Base-by-base conservation (phyloP, 148 eudicot genomes). In the Diospyros kaki region DNA sequence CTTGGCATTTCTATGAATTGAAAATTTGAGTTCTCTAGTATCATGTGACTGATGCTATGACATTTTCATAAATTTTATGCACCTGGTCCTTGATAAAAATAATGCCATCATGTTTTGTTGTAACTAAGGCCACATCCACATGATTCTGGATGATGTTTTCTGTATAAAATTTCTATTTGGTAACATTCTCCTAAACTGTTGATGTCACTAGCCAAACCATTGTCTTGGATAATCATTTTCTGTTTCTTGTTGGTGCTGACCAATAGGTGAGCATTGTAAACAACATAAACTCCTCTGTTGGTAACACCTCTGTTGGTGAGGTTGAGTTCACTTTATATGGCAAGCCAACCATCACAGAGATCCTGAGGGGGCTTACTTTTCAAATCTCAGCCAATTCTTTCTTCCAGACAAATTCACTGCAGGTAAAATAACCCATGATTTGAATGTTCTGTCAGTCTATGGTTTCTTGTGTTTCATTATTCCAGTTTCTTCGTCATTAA, bases 381-480 rank as follows among this genome's bases (percentile, higher is more conserved):
- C 94, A 91, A 81, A 93, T 96, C 71, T 96, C 99, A 15, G 99
- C 99, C n/a, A 96, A 96, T 81, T 96, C 99, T 72, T 93, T 96
- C 85, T 96, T 96, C 80, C 99, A 93, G 89, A 96, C 99, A 66
- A 96, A 96, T 84, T 73, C 98, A 39, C 88, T 75, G 15, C 99
- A 93, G 97, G 99, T 93, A 79, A 61, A 28, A 48, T 13, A 58
- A 58, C 43, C 44, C 71, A 44, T 41, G 48, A 53, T 46, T 58
- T 51, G 18, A 18, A 9, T 61, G 50, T 70, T 14, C 12, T 50
- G 38, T 2, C 39, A 39, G 52, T 44, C 51, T 4, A 41, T 28
- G 28, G 40, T 17, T 38, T 17, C 58, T 54, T 71, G 40, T 65
- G 44, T 13, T 44, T 18, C 54, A 39, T 52, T 38, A 62, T 67